phyloP scores from a whole-genome alignment of 305 asterid genomes.

The Fraxinus xanthoxyloides region DNA sequence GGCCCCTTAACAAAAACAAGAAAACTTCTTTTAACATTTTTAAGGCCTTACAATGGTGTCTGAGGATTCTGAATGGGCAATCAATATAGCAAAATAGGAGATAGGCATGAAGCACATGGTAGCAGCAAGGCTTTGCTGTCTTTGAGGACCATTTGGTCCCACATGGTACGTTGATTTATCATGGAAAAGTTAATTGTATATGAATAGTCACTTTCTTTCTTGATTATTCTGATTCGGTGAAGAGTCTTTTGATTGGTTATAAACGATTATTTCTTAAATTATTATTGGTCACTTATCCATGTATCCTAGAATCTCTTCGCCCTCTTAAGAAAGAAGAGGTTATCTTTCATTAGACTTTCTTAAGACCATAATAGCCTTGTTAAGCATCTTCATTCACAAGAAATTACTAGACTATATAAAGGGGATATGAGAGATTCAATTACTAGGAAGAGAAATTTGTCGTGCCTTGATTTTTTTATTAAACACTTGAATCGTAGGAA shows the following conservation, averaged over 20 bases:
- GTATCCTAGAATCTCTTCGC: not conserved
- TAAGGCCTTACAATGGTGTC: not conserved
- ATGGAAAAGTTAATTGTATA: not conserved
- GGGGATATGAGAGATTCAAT: not conserved
- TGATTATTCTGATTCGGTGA: not conserved
- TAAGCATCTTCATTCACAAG: not conserved
- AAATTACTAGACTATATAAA: not conserved
- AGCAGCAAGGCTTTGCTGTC: not conserved
- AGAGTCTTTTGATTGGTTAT: not conserved
- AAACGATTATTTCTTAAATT: not conserved
- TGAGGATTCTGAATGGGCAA: not conserved
- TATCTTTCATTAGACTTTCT: not conserved
- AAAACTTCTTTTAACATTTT: constrained; percentile 1
- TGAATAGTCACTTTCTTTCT: not conserved
- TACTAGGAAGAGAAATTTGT: not conserved
- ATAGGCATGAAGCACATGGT: constrained; percentile 14
- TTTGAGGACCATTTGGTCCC: constrained; percentile 3
- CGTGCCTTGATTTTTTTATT: not conserved
- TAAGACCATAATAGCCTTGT: not conserved
- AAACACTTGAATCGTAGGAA: not conserved
- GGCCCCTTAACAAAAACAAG: constrained; percentile 17
- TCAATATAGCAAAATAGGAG: not conserved
- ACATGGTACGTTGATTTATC: not conserved
- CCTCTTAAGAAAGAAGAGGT: not conserved
- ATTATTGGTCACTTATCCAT: not conserved